Conservation (phyloP, 2,329 filamentous ascomycete species). For the Neurospora sp. region DNA sequence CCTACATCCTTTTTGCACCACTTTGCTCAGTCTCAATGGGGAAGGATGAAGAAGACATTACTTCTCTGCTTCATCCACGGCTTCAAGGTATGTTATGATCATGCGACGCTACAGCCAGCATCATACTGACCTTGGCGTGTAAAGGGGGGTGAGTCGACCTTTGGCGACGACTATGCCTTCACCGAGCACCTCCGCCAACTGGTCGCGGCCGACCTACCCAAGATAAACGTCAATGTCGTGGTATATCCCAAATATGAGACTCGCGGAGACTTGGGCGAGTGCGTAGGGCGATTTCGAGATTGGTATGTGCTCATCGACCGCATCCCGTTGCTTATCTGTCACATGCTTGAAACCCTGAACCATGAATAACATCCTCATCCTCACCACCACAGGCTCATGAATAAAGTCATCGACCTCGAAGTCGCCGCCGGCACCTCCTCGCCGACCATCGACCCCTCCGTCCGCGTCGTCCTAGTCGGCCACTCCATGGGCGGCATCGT, state of each 20-base stretch:
- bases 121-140: constrained; percentile 1
- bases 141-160: constrained; percentile 68
- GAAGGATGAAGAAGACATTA: constrained; percentile 65
- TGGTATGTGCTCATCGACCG: constrained; percentile 40
- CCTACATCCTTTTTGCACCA: not conserved
- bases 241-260: constrained; percentile 79
- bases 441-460: constrained; percentile 77
- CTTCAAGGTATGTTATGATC: constrained; percentile 54
- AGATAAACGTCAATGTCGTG: constrained; percentile 54
- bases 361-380: constrained; percentile 2
- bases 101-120: not conserved
- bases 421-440: constrained; percentile 70
- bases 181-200: constrained; percentile 60
- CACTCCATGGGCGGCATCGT: constrained; percentile 94
- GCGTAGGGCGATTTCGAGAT: constrained; percentile 63
- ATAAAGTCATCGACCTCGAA: constrained; percentile 91
- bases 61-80: constrained; percentile 79
- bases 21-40: constrained; percentile 17
- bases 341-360: not conserved
- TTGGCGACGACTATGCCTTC: constrained; percentile 55
- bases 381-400: constrained; percentile 55
- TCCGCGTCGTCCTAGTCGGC: constrained; percentile 71
- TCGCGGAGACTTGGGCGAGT: constrained; percentile 62
- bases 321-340: not conserved
- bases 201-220: constrained; percentile 56